Evolutionary conservation across 176 grass and related monocot genomes (phyloP), one percentile per base, ranked within the genome.

Genomic region (Aegilops longissima): DNA sequence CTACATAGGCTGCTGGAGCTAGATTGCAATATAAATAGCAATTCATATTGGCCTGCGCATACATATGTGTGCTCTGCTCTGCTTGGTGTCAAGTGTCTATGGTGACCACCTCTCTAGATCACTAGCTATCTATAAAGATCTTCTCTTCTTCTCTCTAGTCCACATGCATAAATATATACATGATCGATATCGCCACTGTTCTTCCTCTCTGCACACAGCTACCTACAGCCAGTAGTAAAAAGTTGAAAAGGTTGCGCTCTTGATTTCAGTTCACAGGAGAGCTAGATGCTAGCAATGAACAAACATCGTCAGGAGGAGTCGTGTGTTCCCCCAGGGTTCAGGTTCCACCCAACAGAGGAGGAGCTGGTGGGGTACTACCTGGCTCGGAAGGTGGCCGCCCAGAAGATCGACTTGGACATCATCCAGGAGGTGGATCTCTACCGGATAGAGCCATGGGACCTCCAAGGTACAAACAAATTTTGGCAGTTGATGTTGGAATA

Each of bases 311-410:
- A 58, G 21, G 62, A 86, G 85, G 83, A 85, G 80, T 83, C 81
- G 0, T 81, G 88, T 73, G 90, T 97, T 70, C 93, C 95, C 39
- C 95, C 93, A 24, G 95, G 95, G 16, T 97, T 97, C 81, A 91
- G 95, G 36, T 38, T 38, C 36, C 36, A 38, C 36, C 36, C 36
- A 38, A 38, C 36, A 7, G 95, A 98, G 85, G 95, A 98, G 86
- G 95, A 98, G 83, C 93, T 98, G 6, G 95, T 98, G 2, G 89
- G 87, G 3, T 98, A 98, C 85, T 98, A 98, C 79, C 91, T 98
- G 2, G 92, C 90, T 4, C 86, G 87, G 45, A 95, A 98, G 80
- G 87, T 95, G 3, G 80, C 88, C 1, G 75, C 86, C 21, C 85
- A 89, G 25, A 85, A 82, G 84, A 90, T 87, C 21, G 93, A 91